Evolutionary conservation across 1,284 basidiomycete genomes (phyloP).

Genomic region (Meira miltonrushii): DNA sequence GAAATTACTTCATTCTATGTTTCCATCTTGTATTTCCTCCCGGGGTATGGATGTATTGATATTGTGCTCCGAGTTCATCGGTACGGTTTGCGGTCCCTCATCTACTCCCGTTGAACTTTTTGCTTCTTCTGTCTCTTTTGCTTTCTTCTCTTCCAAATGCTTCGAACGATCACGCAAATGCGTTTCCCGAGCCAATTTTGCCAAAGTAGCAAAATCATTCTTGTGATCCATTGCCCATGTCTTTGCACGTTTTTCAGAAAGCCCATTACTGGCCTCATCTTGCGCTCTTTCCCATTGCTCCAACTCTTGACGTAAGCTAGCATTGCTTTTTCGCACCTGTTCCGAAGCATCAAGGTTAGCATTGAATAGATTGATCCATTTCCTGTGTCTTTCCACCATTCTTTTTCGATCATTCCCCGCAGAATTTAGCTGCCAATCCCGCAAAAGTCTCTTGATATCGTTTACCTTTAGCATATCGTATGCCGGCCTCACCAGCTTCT

Average conservation of each 20-base stretch:
- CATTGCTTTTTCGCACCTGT: constrained; percentile 20
- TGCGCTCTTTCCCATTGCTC: constrained; percentile 33
- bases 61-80: too few species aligned
- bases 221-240: neutral
- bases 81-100: too few species aligned
- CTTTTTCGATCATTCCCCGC: constrained; percentile 26
- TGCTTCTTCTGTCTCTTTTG: too few species aligned
- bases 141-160: too few species aligned
- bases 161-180: too few species aligned
- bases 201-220: too few species aligned
- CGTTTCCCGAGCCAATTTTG: too few species aligned
- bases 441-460: constrained; percentile 38
- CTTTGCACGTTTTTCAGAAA: neutral
- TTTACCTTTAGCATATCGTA: constrained; percentile 37
- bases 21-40: too few species aligned
- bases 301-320: constrained; percentile 29
- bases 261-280: neutral
- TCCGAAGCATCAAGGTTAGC: constrained; percentile 46
- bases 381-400: constrained; percentile 38
- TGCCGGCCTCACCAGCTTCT: constrained; percentile 36
- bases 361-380: constrained; percentile 49
- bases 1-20: too few species aligned
- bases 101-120: too few species aligned
- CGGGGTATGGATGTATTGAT: too few species aligned
- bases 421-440: constrained; percentile 24